Conservation (phyloP, 2,329 filamentous ascomycete genomes). For the Ophiostoma sp. region DNA sequence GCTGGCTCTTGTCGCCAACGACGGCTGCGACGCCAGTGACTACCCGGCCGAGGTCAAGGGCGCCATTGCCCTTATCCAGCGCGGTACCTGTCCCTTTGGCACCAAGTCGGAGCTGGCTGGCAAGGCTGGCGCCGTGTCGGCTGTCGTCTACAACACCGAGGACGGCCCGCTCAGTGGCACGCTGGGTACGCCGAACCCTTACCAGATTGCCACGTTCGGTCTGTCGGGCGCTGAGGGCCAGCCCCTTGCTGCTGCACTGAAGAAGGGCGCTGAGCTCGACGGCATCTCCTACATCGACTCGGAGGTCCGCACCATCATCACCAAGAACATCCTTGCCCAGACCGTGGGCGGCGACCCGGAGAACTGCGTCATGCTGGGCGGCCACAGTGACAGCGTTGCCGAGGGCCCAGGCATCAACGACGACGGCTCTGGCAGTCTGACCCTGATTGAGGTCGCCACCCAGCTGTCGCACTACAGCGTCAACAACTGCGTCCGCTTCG, state of each 20-base stretch:
- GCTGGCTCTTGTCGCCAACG: slow-evolving; percentile 59
- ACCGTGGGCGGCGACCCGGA: slow-evolving; percentile 59
- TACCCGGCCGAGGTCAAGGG: slow-evolving; percentile 60
- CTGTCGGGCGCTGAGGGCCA: slow-evolving; percentile 61
- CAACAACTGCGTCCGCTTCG: slow-evolving; percentile 66
- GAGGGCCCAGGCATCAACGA: slow-evolving; percentile 76
- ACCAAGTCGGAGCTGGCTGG: slow-evolving; percentile 69
- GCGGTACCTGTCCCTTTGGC: slow-evolving; percentile 71
- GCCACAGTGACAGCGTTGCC: slow-evolving; percentile 62
- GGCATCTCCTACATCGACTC: slow-evolving; percentile 62
- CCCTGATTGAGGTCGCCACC: slow-evolving; percentile 62
- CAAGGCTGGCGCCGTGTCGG: slow-evolving; percentile 67
- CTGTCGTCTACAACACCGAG: slow-evolving; percentile 73
- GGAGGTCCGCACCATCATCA: slow-evolving; percentile 54
- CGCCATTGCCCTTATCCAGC: slow-evolving; percentile 68
- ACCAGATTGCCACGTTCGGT: slow-evolving; percentile 69
- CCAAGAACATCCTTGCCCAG: slow-evolving; percentile 64
- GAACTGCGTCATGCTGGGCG: slow-evolving; percentile 66
- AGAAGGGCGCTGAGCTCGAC: slow-evolving; percentile 50
- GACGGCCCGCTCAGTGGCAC: slow-evolving; percentile 65
- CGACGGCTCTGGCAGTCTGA: slow-evolving; percentile 67
- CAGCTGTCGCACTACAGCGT: slow-evolving; percentile 59
- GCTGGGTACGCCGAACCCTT: slow-evolving; percentile 58
- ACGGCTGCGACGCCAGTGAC: slow-evolving; percentile 65
- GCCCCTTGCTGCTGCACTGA: slow-evolving; percentile 56